Evolutionary conservation across 2,329 filamentous ascomycete genomes (phyloP).

Genomic region (Verticillium klebahnii): DNA sequence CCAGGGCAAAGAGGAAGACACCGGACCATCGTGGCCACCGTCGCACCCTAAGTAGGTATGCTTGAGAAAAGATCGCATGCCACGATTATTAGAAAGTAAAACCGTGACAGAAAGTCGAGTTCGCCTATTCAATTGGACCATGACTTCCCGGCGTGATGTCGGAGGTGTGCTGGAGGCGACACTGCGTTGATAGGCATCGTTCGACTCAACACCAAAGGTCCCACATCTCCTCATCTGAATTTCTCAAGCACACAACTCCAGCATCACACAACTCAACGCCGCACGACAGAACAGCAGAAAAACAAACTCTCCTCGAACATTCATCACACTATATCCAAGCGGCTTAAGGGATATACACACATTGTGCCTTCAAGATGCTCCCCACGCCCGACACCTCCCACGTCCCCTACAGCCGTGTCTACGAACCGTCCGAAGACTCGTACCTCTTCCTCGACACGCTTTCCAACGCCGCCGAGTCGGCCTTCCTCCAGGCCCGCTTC

Average conservation of each 20-base stretch:
- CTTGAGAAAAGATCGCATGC: too few species aligned
- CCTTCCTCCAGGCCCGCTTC: slow-evolving; percentile 66
- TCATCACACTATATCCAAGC: not conserved
- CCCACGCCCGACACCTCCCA: slow-evolving; percentile 92
- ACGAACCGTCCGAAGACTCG: slow-evolving; percentile 94
- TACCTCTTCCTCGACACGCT: slow-evolving; percentile 91
- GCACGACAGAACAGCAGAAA: not conserved
- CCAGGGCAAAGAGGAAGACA: too few species aligned
- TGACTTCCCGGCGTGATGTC: too few species aligned
- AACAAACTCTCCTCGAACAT: not conserved
- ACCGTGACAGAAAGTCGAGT: too few species aligned
- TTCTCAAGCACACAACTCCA: not conserved
- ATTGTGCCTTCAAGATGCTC: slow-evolving; percentile 55
- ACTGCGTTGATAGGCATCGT: not conserved
- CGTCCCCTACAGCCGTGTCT: slow-evolving; percentile 81
- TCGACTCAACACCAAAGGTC: not conserved
- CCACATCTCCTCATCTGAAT: not conserved
- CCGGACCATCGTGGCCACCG: too few species aligned
- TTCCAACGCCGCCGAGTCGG: slow-evolving; percentile 62
- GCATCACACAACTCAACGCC: not conserved
- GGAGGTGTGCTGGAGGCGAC: not conserved
- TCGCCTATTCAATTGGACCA: too few species aligned
- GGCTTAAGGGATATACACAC: not conserved
- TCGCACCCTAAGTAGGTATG: too few species aligned
- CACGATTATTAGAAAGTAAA: too few species aligned